A percentile compares a stretch with the other conserved stretches of the same genome.
phyloP scores from a whole-genome alignment of 2,329 filamentous ascomycete genomes.

The Camillea tinctor region DNA sequence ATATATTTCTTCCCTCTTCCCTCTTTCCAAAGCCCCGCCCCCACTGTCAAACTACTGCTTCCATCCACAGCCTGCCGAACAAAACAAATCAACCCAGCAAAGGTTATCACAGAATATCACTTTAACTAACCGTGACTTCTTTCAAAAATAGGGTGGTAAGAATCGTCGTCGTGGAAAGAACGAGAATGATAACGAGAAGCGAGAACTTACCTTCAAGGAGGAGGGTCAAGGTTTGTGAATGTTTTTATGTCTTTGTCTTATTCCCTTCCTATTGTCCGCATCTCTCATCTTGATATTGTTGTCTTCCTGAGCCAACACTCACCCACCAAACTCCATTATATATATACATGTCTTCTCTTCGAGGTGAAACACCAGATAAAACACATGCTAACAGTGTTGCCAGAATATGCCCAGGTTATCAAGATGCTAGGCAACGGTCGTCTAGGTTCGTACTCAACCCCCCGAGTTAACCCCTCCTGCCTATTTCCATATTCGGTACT shows the following conservation, averaged over 20 bases:
- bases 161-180: conserved; percentile 98
- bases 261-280: background rate
- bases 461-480: background rate
- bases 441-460: conserved; percentile 40
- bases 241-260: too few relatives aligned
- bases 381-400: conserved; percentile 1
- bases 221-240: conserved; percentile 73
- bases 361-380: background rate
- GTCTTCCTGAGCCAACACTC: too few relatives aligned
- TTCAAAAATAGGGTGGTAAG: conserved; percentile 87
- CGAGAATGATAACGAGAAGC: conserved; percentile 99
- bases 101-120: conserved; percentile 9
- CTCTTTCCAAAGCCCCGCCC: conserved; percentile 3
- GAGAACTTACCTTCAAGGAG: conserved; percentile 97
- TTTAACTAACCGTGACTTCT: background rate
- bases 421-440: conserved; percentile 98
- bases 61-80: background rate
- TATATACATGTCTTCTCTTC: too few relatives aligned
- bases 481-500: background rate
- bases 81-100: background rate
- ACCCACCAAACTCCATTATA: conserved; percentile 1
- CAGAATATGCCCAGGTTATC: conserved; percentile 68
- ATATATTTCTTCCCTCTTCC: conserved; percentile 9
- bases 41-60: background rate
- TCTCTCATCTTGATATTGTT: too few relatives aligned